Conservation (phyloP, 2,329 filamentous ascomycete species). For the Tricladium varicosporioides region DNA sequence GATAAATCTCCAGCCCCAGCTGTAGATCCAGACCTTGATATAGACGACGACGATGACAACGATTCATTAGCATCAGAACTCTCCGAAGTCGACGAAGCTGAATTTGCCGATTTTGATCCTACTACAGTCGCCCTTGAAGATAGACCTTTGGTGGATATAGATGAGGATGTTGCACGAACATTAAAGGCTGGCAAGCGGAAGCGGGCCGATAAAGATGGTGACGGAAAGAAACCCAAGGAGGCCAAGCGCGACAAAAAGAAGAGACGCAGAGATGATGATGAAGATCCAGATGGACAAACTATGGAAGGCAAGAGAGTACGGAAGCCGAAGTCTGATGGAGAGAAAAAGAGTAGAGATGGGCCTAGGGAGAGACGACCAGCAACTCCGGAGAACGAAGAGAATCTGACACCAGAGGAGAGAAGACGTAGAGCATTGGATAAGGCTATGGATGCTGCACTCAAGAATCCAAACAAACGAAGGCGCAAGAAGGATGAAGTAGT, state of each 20-base stretch:
- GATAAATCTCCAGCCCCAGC: conserved; percentile 22
- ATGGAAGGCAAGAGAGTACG: conserved; percentile 52
- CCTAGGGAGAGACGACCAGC: conserved; percentile 44
- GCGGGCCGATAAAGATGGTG: conserved; percentile 60
- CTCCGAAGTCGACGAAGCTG: conserved; percentile 67
- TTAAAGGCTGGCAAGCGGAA: conserved; percentile 65
- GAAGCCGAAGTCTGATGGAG: conserved; percentile 39
- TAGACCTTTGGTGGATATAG: conserved; percentile 59
- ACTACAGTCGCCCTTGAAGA: conserved; percentile 62
- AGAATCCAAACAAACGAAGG: conserved; percentile 65
- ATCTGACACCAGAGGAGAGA: conserved; percentile 79
- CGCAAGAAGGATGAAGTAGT: conserved; percentile 87
- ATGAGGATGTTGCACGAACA: conserved; percentile 62
- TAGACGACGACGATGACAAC: conserved; percentile 25
- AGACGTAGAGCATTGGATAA: conserved; percentile 80
- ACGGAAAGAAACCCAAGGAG: conserved; percentile 68
- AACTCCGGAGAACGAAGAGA: conserved; percentile 71
- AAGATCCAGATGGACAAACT: conserved; percentile 47
- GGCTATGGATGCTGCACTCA: conserved; percentile 84
- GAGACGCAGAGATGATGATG: conserved; percentile 51
- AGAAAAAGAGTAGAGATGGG: conserved; percentile 31
- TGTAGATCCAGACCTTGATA: conserved; percentile 30
- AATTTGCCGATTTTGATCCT: conserved; percentile 69
- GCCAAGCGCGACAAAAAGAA: conserved; percentile 67
- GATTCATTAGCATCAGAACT: conserved; percentile 48